Evolutionary conservation across 345 rosid species (phyloP).

Genomic region (Cardamine occulta): DNA sequence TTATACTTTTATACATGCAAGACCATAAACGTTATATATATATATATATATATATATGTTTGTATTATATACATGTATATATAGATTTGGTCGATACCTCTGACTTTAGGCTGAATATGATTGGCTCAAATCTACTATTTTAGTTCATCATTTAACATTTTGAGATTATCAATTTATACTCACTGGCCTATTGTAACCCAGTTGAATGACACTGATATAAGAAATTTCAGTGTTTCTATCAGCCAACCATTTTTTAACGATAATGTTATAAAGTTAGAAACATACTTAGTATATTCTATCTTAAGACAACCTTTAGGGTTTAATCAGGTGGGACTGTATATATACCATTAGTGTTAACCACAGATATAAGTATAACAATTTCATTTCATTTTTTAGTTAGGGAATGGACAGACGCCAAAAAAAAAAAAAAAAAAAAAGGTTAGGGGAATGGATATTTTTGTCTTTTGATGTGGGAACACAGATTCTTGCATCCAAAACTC

Average conservation of each 20-base stretch:
- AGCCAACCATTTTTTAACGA: background rate
- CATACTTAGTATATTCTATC: background rate
- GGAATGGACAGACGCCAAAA: too few relatives aligned
- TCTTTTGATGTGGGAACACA: constrained; percentile 30
- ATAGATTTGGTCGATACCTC: constrained; percentile 9
- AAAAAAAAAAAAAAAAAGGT: too few relatives aligned
- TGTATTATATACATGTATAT: background rate
- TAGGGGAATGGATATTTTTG: constrained; percentile 7
- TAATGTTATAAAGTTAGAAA: background rate
- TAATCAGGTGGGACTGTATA: background rate
- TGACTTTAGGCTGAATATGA: constrained; percentile 9
- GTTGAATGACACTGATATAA: background rate
- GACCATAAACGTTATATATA: background rate
- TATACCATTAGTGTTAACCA: background rate
- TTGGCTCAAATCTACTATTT: background rate
- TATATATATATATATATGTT: background rate
- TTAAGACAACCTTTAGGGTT: constrained; percentile 6
- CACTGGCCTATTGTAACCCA: background rate
- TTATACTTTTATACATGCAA: background rate
- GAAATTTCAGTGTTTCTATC: background rate
- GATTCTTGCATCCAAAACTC: constrained; percentile 24
- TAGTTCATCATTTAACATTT: background rate
- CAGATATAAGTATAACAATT: background rate
- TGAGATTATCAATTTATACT: background rate
- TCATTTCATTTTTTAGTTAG: background rate